These are phyloP conservation scores for Sergeia podlipaevii DNA, from an alignment of 208 protist genomes.

Conservation along the genomic window DNA sequence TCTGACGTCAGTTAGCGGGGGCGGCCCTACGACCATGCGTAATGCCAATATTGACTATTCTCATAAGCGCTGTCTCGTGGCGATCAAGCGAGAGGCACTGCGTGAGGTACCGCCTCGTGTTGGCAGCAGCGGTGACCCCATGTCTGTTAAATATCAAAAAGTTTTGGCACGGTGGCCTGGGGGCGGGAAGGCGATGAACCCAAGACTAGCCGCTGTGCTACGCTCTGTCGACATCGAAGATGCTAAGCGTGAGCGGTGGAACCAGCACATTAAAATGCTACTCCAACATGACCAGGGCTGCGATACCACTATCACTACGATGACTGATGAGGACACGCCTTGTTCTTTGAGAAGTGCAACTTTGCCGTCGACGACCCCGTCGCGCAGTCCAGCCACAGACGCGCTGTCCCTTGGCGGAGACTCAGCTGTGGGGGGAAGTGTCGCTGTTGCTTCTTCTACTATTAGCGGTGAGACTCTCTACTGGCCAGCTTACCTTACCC, in stretches of 20 bases:
- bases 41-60: conserved; percentile 32
- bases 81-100: conserved; percentile 37
- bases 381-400: no score
- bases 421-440: no score
- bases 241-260: conserved; percentile 33
- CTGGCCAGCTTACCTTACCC: conserved; percentile 65
- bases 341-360: no score
- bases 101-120: not conserved
- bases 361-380: no score
- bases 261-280: conserved; percentile 17
- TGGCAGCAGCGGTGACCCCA: no score
- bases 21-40: no score
- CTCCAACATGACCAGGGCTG: conserved; percentile 3
- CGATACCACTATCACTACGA: not conserved
- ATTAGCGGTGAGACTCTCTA: conserved; percentile 31
- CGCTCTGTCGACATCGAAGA: conserved; percentile 32
- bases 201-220: conserved; percentile 23
- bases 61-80: conserved; percentile 31
- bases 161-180: conserved; percentile 56
- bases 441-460: no score
- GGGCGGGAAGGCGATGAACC: conserved; percentile 10
- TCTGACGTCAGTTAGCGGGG: no score
- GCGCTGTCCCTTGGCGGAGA: no score
- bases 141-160: no score
- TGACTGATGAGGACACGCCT: not conserved